Evolutionary conservation across 192 early-diverging fungal species (phyloP), one percentile per base, ranked within the genome.

Genomic region (Mortierella hygrophila): DNA sequence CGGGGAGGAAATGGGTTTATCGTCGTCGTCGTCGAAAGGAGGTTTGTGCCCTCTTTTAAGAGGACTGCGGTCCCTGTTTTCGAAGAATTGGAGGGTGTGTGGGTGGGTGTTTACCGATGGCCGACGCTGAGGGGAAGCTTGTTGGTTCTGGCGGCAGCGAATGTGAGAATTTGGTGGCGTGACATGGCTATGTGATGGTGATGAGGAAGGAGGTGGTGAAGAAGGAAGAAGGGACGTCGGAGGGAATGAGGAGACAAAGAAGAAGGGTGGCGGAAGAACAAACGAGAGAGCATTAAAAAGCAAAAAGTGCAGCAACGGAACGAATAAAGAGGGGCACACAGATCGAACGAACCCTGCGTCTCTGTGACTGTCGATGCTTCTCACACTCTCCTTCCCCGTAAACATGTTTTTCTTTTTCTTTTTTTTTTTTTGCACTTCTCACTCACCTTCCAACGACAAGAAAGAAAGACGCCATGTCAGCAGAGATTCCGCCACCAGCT

Each of bases 121-220:
- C 79, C 79, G 6, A 81, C 79, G 40, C 63, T 80, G 63, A 80
- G 76, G 1, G 84, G 84, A 38, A 81, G 78, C 60, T 44, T 72
- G 71, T 81, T 86, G 70, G 63, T 29, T 72, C 79, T 52, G 23
- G 79, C 76, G 4, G 83, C 72, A 47, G 83, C 76, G 13, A 80
- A 72, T 32, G 78, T 80, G 63, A 85, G 83, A 23, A 85, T 69
- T 47, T 85, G 77, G 7, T 47, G 78, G 70, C 78, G 84, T 15
- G 75, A 77, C 84, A 86, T 72, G n/a, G 26, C 38, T 29, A 29
- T 32, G 65, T 10, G 76, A 18, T n/a, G 42, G 21, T 16, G 46
- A 73, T 38, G 32, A 47, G 54, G 49, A 35, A 35, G 20, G 29
- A 26, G 20, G 37, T 35, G 52, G 29, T 11, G 54, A 23, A 38